A percentile compares a stretch with the other conserved stretches of the same genome.
These are phyloP conservation scores for Candida nonsorbophila DNA, from an alignment of 805 yeast species.

Conservation along the genomic window DNA sequence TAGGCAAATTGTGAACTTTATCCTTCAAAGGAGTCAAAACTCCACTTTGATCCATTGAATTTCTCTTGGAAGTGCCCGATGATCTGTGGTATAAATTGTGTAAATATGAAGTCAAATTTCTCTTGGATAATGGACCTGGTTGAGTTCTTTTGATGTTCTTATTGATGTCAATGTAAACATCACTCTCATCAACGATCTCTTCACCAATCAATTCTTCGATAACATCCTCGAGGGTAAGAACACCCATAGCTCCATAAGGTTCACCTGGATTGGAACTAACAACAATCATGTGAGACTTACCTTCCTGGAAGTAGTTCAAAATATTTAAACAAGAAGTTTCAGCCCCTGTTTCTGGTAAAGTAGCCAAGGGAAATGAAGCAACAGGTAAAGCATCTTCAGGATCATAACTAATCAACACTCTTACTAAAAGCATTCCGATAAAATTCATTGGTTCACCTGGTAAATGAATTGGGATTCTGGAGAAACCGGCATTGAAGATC, in stretches of 20 bases:
- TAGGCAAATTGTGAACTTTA: background rate
- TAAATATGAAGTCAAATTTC: slow-evolving; percentile 64
- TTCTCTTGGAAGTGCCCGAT: slow-evolving; percentile 32
- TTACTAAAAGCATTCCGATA: slow-evolving; percentile 90
- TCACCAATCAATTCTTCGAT: slow-evolving; percentile 97
- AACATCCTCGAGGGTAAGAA: slow-evolving; percentile 92
- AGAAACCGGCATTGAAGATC: slow-evolving; percentile 89
- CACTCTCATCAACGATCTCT: slow-evolving; percentile 94
- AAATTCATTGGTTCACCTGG: slow-evolving; percentile 88
- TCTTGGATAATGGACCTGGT: slow-evolving; percentile 71
- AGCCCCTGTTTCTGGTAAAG: slow-evolving; percentile 89
- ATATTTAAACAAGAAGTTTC: slow-evolving; percentile 92
- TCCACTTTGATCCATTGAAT: slow-evolving; percentile 30
- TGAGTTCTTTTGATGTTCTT: slow-evolving; percentile 73
- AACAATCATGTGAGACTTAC: slow-evolving; percentile 95
- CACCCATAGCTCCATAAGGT: slow-evolving; percentile 82
- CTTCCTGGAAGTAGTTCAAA: slow-evolving; percentile 94
- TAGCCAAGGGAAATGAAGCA: slow-evolving; percentile 90
- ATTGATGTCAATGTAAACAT: slow-evolving; percentile 87
- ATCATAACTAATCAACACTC: slow-evolving; percentile 90
- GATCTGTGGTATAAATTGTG: slow-evolving; percentile 48
- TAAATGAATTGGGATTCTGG: slow-evolving; percentile 88
- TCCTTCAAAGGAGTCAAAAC: slow-evolving; percentile 1
- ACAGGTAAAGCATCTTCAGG: slow-evolving; percentile 95
- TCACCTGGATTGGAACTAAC: slow-evolving; percentile 84